Base-by-base conservation (phyloP, 352 stramenopile species). In the Phytophthora capsici region DNA sequence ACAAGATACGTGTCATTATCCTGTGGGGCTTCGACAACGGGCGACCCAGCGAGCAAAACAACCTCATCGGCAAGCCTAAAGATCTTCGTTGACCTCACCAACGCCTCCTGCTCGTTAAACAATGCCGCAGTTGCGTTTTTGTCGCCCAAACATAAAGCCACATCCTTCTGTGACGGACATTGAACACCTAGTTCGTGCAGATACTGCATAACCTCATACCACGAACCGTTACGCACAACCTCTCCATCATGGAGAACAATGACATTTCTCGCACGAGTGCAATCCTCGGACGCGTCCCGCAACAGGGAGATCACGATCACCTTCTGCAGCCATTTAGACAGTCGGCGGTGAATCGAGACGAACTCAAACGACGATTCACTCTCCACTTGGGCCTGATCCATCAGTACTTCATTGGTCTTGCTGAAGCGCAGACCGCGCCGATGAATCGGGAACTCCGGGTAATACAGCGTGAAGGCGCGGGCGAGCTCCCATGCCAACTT, bases 261-360 rank as follows among this genome's bases (percentile, higher is more conserved):
- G 16, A 67, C 65, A 49, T 63, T 70, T 51, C 67, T 59, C 3
- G 70, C 61, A 6, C 57, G 30, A n/a, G 61, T 66, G 46, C 54
- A 63, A n/a, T 75, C 58, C 22, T 75, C 69, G 19, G 56, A 64
- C 14, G 65, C 20, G 46, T 80, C 58, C 16, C 63, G 69, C 22
- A 80, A 43, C 19, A 80, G 56, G 19, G 73, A 80, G 32, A 80
- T 58, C 23, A 80, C 69, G 40, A 80, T 75, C 36, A 80, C 36
- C 56, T 77, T 80, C 22, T 53, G 54, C 47, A 80, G 34, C 68
- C 68, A 77, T 61, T 75, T 77, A 41, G 73, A 80, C 63, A 80
- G 43, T 54, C 65, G 61, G 48, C 73, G 69, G 60, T 73, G 52
- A n/a, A 80, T 53, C 36, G 68, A 57, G 22, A 80, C 72, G 43